These are phyloP conservation scores for Heliocybe sulcata DNA, from an alignment of 1,284 basidiomycete genomes.

Conservation along the genomic window DNA sequence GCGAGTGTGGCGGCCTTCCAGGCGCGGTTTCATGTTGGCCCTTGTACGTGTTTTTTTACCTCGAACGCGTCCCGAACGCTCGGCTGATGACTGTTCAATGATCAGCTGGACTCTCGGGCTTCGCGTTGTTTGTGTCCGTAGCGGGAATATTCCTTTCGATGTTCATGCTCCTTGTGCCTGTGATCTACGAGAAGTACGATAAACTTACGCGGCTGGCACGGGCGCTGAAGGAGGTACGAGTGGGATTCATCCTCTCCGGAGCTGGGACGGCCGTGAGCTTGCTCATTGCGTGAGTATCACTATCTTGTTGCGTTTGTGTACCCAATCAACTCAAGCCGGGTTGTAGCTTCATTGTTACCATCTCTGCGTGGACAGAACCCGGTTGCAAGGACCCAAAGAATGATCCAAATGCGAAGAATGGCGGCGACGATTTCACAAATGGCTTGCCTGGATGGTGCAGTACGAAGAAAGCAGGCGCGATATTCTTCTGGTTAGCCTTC, in stretches of 20 bases:
- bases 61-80: constrained; percentile 3
- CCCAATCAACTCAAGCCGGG: neutral
- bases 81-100: constrained; percentile 8
- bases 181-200: constrained; percentile 83
- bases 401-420: constrained; percentile 61
- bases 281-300: constrained; percentile 58
- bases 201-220: constrained; percentile 69
- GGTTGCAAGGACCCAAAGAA: constrained; percentile 79
- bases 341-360: constrained; percentile 60
- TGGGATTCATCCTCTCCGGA: constrained; percentile 73
- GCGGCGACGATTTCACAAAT: constrained; percentile 59
- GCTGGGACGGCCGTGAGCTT: constrained; percentile 59
- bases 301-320: neutral
- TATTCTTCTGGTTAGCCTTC: constrained; percentile 85
- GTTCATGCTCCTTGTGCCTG: constrained; percentile 70
- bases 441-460: constrained; percentile 76
- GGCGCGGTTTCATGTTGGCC: constrained; percentile 72
- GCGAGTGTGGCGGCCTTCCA: constrained; percentile 84
- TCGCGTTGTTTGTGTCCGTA: constrained; percentile 76
- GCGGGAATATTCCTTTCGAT: constrained; percentile 62
- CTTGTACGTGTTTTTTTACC: constrained; percentile 55
- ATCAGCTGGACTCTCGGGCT: constrained; percentile 79
- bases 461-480: constrained; percentile 81
- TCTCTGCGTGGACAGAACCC: constrained; percentile 71
- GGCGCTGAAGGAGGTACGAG: constrained; percentile 73